phyloP scores from a whole-genome alignment of 805 yeast genomes.

The Pichia membranifaciens region DNA sequence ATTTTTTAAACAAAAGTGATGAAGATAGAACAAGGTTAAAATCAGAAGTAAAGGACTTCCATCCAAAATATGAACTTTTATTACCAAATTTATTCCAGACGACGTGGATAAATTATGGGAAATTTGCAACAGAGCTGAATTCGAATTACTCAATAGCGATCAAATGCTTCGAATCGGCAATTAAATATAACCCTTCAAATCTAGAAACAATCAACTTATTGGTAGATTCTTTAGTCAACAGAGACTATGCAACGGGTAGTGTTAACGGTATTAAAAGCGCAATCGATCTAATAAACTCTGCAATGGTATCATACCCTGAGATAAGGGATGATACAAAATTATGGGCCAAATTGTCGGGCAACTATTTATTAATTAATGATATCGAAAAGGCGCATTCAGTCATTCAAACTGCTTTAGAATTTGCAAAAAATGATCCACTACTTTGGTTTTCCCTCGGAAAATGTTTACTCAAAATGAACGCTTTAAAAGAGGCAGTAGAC shows the following conservation, averaged over 20 bases:
- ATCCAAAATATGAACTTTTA: too few relatives aligned
- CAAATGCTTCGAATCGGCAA: constrained; percentile 38
- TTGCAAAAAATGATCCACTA: constrained; percentile 31
- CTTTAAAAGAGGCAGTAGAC: constrained; percentile 41
- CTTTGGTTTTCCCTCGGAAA: constrained; percentile 47
- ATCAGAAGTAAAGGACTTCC: too few relatives aligned
- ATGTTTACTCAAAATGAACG: constrained; percentile 38
- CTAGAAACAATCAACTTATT: constrained; percentile 39
- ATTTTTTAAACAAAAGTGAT: too few relatives aligned
- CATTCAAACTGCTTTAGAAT: constrained; percentile 19
- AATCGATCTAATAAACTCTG: constrained; percentile 35
- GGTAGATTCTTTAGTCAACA: constrained; percentile 26
- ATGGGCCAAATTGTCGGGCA: constrained; percentile 47
- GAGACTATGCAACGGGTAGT: constrained; percentile 1
- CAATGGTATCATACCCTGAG: constrained; percentile 34
- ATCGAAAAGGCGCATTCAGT: constrained; percentile 45
- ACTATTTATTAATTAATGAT: constrained; percentile 42
- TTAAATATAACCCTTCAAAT: constrained; percentile 37
- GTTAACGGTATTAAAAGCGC: constrained; percentile 23
- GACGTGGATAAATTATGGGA: constrained; percentile 45
- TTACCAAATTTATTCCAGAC: not conserved
- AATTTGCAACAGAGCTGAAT: constrained; percentile 40
- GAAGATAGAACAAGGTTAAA: too few relatives aligned
- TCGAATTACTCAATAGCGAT: constrained; percentile 34
- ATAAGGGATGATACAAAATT: constrained; percentile 35